Percentiles rank a stretch among this genome's conserved stretches.
These are phyloP conservation scores for Schizophyllum amplum DNA, from an alignment of 1,284 basidiomycete genomes.

Conservation along the genomic window DNA sequence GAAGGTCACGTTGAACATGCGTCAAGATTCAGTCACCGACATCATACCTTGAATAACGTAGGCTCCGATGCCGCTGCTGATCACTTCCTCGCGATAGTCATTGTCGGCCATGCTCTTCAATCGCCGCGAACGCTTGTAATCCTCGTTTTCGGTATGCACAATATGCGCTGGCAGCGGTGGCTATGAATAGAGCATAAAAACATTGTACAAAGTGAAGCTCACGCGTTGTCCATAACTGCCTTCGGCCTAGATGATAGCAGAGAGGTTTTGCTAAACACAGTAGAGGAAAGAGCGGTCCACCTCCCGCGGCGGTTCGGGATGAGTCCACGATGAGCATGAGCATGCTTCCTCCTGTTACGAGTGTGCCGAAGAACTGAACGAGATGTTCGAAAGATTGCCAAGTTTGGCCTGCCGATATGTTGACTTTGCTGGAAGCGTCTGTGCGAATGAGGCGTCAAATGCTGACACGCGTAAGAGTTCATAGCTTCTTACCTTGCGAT, in stretches of 20 bases:
- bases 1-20: not conserved
- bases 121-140: slow-evolving; percentile 1
- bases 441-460: too few species aligned
- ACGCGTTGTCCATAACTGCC: too few species aligned
- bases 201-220: too few species aligned
- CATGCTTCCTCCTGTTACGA: not conserved
- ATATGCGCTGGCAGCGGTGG: slow-evolving; percentile 4
- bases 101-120: slow-evolving; percentile 5
- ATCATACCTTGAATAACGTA: slow-evolving; percentile 9
- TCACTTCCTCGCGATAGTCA: slow-evolving; percentile 6
- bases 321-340: not conserved
- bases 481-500: too few species aligned
- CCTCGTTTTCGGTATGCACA: slow-evolving; percentile 6
- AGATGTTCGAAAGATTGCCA: not conserved
- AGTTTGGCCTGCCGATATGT: not conserved
- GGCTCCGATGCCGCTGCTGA: slow-evolving; percentile 6
- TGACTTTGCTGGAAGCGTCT: not conserved
- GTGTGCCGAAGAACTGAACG: not conserved
- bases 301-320: not conserved
- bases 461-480: too few species aligned
- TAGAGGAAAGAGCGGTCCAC: slow-evolving; percentile 2
- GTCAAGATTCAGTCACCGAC: too few species aligned
- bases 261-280: not conserved
- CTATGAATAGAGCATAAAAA: not conserved
- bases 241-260: too few species aligned